A percentile compares a stretch with the other conserved stretches of the same genome.
phyloP scores from a whole-genome alignment of 352 stramenopile species.

The Phytophthora macrochlamydospora region DNA sequence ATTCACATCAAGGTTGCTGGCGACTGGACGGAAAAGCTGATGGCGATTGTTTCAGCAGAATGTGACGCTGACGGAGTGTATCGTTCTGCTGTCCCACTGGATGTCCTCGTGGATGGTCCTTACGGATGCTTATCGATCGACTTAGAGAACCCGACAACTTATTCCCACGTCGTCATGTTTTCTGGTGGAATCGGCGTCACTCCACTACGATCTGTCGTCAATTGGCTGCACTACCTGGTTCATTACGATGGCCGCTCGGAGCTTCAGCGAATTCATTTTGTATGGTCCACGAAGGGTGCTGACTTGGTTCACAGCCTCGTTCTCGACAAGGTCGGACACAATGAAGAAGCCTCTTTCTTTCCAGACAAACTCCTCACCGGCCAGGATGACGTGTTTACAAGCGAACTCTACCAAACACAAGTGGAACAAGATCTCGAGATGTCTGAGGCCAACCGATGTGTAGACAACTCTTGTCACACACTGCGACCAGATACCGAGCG shows the following conservation, averaged over 20 bases:
- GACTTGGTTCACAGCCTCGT: conserved; percentile 13
- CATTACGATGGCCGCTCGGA: background rate
- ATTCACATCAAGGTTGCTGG: conserved; percentile 60
- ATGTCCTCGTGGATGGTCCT: conserved; percentile 45
- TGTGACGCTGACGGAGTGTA: background rate
- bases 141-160: conserved; percentile 5
- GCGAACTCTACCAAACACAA: too few species aligned
- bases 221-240: conserved; percentile 24
- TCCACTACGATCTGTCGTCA: conserved; percentile 14
- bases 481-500: too few species aligned
- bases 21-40: conserved; percentile 61
- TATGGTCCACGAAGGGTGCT: conserved; percentile 42
- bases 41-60: conserved; percentile 2
- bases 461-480: too few species aligned
- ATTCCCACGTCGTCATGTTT: conserved; percentile 14
- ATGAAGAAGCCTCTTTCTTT: too few species aligned
- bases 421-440: too few species aligned
- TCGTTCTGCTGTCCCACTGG: conserved; percentile 5
- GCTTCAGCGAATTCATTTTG: conserved; percentile 30
- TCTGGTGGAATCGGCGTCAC: conserved; percentile 17
- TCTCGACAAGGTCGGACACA: too few species aligned
- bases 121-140: conserved; percentile 36
- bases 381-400: too few species aligned
- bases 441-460: too few species aligned
- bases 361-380: too few species aligned